Conservation (phyloP, 2,329 filamentous ascomycete genomes). For the Penicillium sumatraense region DNA sequence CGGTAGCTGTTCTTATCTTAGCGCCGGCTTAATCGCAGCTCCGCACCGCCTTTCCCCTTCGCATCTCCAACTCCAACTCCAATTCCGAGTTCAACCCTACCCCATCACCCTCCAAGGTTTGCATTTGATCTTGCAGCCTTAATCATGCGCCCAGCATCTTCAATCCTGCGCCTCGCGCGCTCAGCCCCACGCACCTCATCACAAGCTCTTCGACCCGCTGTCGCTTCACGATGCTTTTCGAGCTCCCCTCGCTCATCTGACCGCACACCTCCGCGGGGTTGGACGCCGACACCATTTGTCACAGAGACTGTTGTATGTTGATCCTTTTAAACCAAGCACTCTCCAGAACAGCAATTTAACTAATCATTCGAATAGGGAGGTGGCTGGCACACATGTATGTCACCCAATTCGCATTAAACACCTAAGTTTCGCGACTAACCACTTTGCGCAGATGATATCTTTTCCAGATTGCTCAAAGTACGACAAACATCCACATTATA, state of each 20-base stretch:
- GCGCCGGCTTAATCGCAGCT: conserved; percentile 22
- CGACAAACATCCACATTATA: neutral
- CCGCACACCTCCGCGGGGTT: conserved; percentile 42
- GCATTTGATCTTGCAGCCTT: neutral
- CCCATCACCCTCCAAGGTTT: neutral
- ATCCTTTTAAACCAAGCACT: conserved; percentile 4
- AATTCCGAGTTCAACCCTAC: neutral
- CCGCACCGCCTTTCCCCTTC: conserved; percentile 7
- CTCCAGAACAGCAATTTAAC: neutral
- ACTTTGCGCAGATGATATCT: conserved; percentile 70
- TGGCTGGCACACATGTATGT: conserved; percentile 77
- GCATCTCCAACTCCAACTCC: conserved; percentile 4
- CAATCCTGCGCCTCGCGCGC: conserved; percentile 30
- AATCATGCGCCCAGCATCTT: conserved; percentile 30
- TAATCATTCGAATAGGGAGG: conserved; percentile 59
- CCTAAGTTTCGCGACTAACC: conserved; percentile 28
- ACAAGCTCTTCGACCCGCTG: conserved; percentile 8
- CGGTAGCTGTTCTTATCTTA: too few relatives aligned
- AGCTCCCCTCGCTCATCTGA: conserved; percentile 33
- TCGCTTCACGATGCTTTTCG: conserved; percentile 32
- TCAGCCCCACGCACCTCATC: conserved; percentile 11
- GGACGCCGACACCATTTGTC: conserved; percentile 59
- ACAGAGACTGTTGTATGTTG: conserved; percentile 60
- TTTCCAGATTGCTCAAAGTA: conserved; percentile 73
- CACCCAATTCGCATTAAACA: conserved; percentile 3